These are phyloP conservation scores for Ehretia macrophylla DNA, from an alignment of 257 asterid genomes.

Conservation along the genomic window DNA sequence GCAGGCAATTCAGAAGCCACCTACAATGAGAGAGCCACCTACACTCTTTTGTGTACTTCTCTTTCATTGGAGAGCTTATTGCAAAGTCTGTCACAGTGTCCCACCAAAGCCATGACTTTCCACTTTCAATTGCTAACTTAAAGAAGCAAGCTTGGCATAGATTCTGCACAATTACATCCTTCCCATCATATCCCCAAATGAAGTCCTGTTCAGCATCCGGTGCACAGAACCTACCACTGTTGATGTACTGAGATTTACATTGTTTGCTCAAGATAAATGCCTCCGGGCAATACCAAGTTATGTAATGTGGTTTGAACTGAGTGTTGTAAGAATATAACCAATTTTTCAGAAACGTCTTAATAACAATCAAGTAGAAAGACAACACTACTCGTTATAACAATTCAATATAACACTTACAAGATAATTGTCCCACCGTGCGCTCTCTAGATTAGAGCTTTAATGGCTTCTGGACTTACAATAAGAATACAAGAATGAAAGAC, in stretches of 20 bases:
- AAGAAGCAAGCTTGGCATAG: constrained; percentile 37
- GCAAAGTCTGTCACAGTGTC: constrained; percentile 39
- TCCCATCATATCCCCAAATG: constrained; percentile 38
- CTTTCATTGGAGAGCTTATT: constrained; percentile 44
- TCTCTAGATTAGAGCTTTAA: too few relatives aligned
- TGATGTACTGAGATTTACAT: constrained; percentile 41
- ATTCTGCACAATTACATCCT: constrained; percentile 49
- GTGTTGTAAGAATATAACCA: too few relatives aligned
- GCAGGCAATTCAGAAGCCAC: too few relatives aligned
- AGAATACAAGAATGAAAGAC: too few relatives aligned
- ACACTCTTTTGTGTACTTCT: constrained; percentile 37
- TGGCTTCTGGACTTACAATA: too few relatives aligned
- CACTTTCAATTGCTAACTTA: constrained; percentile 38
- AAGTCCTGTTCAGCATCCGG: constrained; percentile 50
- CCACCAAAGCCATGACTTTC: constrained; percentile 47
- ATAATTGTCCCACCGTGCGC: too few relatives aligned
- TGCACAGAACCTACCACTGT: constrained; percentile 45
- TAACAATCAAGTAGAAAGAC: too few relatives aligned
- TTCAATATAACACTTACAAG: too few relatives aligned
- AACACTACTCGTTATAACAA: too few relatives aligned
- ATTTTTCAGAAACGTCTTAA: too few relatives aligned
- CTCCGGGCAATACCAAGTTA: constrained; percentile 45
- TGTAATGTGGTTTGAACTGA: constrained; percentile 55
- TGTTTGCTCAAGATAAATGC: constrained; percentile 37
- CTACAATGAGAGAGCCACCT: too few relatives aligned